phyloP scores from a whole-genome alignment of 108 stramenopile genomes.

The Cyclotella kingstonii region DNA sequence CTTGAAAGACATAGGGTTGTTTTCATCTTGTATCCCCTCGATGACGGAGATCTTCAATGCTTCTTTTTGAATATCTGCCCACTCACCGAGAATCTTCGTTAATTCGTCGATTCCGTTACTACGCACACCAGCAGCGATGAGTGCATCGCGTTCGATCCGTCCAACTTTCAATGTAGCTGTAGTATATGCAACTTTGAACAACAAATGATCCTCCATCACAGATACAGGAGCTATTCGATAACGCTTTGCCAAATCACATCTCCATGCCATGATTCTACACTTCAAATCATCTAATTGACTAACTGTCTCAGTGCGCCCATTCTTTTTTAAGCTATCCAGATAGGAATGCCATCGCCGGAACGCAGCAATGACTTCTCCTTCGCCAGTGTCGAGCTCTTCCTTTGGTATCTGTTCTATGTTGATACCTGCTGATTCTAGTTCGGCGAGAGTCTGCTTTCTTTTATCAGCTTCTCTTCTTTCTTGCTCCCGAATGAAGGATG shows the following conservation, averaged over 20 bases:
- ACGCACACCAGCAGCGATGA: constrained; percentile 68
- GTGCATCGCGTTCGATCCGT: constrained; percentile 36
- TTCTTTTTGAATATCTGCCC: constrained; percentile 34
- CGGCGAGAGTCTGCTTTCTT: constrained; percentile 37
- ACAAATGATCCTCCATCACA: constrained; percentile 66
- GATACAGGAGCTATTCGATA: constrained; percentile 66
- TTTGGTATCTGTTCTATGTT: constrained; percentile 58
- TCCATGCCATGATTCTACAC: constrained; percentile 59
- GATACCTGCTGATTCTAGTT: constrained; percentile 52
- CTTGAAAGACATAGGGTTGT: constrained; percentile 5
- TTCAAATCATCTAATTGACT: constrained; percentile 58
- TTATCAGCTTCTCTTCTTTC: constrained; percentile 55
- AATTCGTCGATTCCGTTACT: constrained; percentile 56
- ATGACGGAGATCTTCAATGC: neutral
- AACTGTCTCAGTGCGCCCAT: constrained; percentile 42
- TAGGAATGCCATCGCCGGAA: constrained; percentile 62
- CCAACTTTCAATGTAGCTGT: constrained; percentile 52
- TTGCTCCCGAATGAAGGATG: constrained; percentile 57
- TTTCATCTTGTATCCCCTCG: neutral
- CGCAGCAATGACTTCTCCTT: constrained; percentile 72
- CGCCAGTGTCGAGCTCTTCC: constrained; percentile 67
- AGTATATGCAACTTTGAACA: constrained; percentile 58
- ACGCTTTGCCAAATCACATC: constrained; percentile 50
- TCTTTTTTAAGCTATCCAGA: constrained; percentile 40
- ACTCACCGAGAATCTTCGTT: constrained; percentile 43